Conservation (phyloP, 345 rosid species). For the Iberis pinnata region DNA sequence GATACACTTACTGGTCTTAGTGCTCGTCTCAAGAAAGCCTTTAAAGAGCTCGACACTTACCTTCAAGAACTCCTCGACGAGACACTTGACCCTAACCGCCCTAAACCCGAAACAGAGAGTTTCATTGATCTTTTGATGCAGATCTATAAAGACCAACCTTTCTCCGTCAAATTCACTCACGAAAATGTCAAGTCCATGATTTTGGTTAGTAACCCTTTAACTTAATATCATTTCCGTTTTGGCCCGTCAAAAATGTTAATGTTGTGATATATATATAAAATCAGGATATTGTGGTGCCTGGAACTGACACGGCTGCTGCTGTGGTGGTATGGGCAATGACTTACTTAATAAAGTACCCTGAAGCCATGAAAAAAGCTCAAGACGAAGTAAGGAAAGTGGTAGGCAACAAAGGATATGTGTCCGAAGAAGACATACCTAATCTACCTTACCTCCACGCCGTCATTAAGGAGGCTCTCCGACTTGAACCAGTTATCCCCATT, state of each 20-base stretch:
- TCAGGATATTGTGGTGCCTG: slow-evolving; percentile 34
- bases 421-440: slow-evolving; percentile 29
- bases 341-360: slow-evolving; percentile 32
- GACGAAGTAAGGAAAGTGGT: slow-evolving; percentile 28
- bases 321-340: slow-evolving; percentile 39
- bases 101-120: slow-evolving; percentile 31
- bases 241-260: neutral
- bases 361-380: slow-evolving; percentile 32
- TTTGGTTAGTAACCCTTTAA: slow-evolving; percentile 23
- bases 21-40: slow-evolving; percentile 26
- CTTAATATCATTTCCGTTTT: neutral
- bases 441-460: slow-evolving; percentile 27
- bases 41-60: slow-evolving; percentile 30
- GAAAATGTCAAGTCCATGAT: slow-evolving; percentile 36
- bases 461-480: slow-evolving; percentile 26
- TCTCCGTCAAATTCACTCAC: slow-evolving; percentile 24
- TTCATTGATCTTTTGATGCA: slow-evolving; percentile 30
- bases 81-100: slow-evolving; percentile 32
- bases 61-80: slow-evolving; percentile 36
- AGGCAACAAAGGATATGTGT: slow-evolving; percentile 28
- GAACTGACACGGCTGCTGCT: slow-evolving; percentile 35
- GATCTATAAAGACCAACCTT: slow-evolving; percentile 28
- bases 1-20: slow-evolving; percentile 33
- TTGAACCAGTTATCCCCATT: slow-evolving; percentile 30
- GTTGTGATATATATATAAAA: neutral